Conservation (phyloP, 306 rosid genomes). For the Quercus suber region DNA sequence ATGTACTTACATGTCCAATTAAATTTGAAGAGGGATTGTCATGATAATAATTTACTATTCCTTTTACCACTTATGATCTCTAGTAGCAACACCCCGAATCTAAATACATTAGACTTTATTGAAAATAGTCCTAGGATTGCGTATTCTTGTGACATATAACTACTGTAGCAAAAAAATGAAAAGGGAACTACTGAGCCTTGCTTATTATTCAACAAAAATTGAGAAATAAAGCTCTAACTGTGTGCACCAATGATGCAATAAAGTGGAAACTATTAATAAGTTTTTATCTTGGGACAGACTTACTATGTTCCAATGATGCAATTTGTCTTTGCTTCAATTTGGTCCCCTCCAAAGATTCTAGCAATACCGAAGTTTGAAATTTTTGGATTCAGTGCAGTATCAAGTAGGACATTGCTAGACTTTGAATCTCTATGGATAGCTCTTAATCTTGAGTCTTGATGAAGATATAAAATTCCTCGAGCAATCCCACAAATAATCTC, state of each 20-base stretch:
- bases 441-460: slow-evolving; percentile 56
- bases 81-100: slow-evolving; percentile 54
- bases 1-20: slow-evolving; percentile 55
- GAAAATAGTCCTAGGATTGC: slow-evolving; percentile 58
- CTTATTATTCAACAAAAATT: too few relatives aligned
- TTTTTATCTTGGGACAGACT: background rate
- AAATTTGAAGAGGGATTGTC: slow-evolving; percentile 35
- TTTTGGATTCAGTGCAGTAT: slow-evolving; percentile 47
- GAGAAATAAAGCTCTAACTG: too few relatives aligned
- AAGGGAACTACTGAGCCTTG: background rate
- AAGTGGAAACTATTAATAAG: too few relatives aligned
- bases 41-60: slow-evolving; percentile 35
- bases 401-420: slow-evolving; percentile 55
- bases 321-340: slow-evolving; percentile 53
- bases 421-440: slow-evolving; percentile 58
- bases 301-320: slow-evolving; percentile 65
- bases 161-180: slow-evolving; percentile 19
- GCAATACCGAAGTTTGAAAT: slow-evolving; percentile 67
- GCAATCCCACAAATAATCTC: slow-evolving; percentile 15
- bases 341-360: slow-evolving; percentile 54
- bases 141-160: slow-evolving; percentile 65
- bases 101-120: slow-evolving; percentile 43
- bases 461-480: slow-evolving; percentile 60
- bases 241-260: too few relatives aligned
- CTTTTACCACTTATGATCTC: slow-evolving; percentile 59